Evolutionary conservation across 768 basidiomycete species (phyloP), one percentile per base, ranked within the genome.

Genomic region (Boletus speciosus): DNA sequence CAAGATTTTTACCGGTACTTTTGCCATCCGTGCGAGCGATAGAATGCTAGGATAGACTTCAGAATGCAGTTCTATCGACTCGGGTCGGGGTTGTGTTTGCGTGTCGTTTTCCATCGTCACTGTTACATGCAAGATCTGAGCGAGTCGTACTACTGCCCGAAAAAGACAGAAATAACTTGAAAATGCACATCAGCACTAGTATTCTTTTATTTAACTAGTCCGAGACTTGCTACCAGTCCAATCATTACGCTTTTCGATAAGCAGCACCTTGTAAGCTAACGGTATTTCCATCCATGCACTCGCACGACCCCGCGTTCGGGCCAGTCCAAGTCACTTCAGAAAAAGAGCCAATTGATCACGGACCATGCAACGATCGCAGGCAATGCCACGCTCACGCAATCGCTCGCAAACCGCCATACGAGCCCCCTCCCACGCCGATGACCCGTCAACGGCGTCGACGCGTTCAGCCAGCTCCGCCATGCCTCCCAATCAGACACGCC

Each of bases 401-500:
- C 81, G 27, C 71, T 62, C 38, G 68, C 49, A 21, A 77, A 70
- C 46, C 68, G 72, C 62, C 63, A 63, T 8, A 72, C 43, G 21
- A 76, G 59, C 6, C 74, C 72, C 52, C 58, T 44, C 51, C 52
- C 69, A 47, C 55, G 52, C 50, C 49, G 37, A 52, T 48, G 32
- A 57, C 47, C 40, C 49, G 51, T 62, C 44, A 36, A 50, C 41
- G 23, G 9, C 49, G 51, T 62, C 44, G 38, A 50, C 41, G 23
- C 15, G 31, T 58, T 19, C 21, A 67, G 19, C 51, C 49, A 46
- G 27, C 49, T 44, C 40, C 61, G 6, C 58, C 57, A 38, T 31
- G 58, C 21, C 47, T 53, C 64, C 73, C 72, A 57, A 61, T 57
- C 49, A 0, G 83, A 82, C 29, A 76, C 51, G 6, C 71, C 67